Conservation (phyloP, 306 rosid species). For the Fragaria nilgerrensis region DNA sequence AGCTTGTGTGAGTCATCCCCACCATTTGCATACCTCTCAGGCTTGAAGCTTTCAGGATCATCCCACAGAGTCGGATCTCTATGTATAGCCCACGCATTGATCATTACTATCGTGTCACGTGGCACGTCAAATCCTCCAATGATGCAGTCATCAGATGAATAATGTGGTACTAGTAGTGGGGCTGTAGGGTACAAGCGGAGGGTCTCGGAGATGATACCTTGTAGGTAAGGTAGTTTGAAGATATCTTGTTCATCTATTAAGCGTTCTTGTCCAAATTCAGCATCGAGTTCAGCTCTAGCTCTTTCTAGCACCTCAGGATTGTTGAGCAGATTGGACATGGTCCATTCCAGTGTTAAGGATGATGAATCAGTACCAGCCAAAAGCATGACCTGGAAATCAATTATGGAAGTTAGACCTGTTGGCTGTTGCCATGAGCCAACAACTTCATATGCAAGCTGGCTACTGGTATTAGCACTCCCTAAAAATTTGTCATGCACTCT, state of each 20-base stretch:
- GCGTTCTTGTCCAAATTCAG: slow-evolving; percentile 33
- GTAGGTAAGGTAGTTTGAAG: slow-evolving; percentile 42
- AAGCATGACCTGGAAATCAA: slow-evolving; percentile 33
- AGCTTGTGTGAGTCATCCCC: slow-evolving; percentile 10
- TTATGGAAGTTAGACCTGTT: neutral
- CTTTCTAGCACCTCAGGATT: slow-evolving; percentile 41
- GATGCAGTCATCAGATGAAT: slow-evolving; percentile 38
- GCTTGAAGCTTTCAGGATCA: slow-evolving; percentile 41
- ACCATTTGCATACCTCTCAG: slow-evolving; percentile 38
- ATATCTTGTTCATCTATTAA: slow-evolving; percentile 46
- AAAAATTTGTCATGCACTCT: neutral
- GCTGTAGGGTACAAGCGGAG: slow-evolving; percentile 39
- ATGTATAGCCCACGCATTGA: slow-evolving; percentile 60
- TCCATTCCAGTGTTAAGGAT: slow-evolving; percentile 55
- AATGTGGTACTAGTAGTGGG: slow-evolving; percentile 47
- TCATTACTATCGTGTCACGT: slow-evolving; percentile 38
- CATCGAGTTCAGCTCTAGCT: slow-evolving; percentile 43
- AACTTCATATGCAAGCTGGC: neutral
- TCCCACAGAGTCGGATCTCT: slow-evolving; percentile 50
- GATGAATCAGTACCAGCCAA: slow-evolving; percentile 65
- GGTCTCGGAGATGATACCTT: slow-evolving; percentile 44
- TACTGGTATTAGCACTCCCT: neutral
- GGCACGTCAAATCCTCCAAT: slow-evolving; percentile 48
- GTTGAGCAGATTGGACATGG: slow-evolving; percentile 48
- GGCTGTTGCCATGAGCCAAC: neutral